phyloP scores from a whole-genome alignment of 805 yeast genomes.

The Yarrowia divulgata region DNA sequence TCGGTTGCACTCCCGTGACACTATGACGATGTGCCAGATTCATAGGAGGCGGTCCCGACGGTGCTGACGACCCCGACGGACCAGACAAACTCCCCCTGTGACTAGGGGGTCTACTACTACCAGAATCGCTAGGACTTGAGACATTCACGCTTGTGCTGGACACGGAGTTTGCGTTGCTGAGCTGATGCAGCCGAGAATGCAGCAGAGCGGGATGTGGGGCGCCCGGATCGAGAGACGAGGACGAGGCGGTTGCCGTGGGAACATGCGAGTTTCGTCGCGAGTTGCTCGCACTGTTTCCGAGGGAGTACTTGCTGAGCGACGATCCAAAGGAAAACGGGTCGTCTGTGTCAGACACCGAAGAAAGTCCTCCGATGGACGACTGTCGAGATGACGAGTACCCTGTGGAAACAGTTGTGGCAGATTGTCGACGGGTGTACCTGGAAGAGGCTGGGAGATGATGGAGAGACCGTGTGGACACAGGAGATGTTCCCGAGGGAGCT shows the following conservation, averaged over 20 bases:
- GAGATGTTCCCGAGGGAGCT: background rate
- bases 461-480: conserved; percentile 4
- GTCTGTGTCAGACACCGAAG: conserved; percentile 46
- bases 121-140: conserved; percentile 7
- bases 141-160: conserved; percentile 12
- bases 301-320: conserved; percentile 45
- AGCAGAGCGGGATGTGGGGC: conserved; percentile 34
- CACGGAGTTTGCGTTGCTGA: conserved; percentile 16
- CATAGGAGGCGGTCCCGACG: background rate
- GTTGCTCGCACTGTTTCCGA: conserved; percentile 42
- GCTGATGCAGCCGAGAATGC: conserved; percentile 28
- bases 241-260: conserved; percentile 38
- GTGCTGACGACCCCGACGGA: background rate
- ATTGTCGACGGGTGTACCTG: conserved; percentile 42
- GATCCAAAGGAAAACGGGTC: conserved; percentile 45
- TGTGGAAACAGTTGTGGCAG: conserved; percentile 42
- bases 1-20: background rate
- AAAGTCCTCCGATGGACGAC: conserved; percentile 45
- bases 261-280: conserved; percentile 44
- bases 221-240: conserved; percentile 7
- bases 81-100: conserved; percentile 22
- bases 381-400: conserved; percentile 44
- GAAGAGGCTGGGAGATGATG: conserved; percentile 23
- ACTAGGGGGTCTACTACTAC: conserved; percentile 26
- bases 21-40: conserved; percentile 16